Evolutionary conservation across 495 filamentous ascomycete genomes (phyloP).

Genomic region (Oidiodendron maius): DNA sequence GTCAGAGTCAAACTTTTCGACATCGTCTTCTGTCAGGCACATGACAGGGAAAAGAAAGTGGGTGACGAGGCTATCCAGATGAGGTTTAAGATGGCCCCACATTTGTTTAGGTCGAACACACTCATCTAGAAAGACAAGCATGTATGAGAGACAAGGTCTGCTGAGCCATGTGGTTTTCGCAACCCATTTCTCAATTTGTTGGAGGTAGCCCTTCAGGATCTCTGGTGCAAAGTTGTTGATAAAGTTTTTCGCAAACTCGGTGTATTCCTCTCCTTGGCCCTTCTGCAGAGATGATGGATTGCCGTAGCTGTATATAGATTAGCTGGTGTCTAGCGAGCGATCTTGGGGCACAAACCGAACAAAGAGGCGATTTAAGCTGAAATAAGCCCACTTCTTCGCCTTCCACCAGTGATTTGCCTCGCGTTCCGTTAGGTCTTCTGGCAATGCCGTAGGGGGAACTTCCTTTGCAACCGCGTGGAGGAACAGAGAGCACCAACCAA

Average conservation of each 20-base stretch:
- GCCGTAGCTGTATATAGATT: slow-evolving; percentile 61
- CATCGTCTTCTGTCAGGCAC: slow-evolving; percentile 86
- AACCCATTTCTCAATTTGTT: slow-evolving; percentile 95
- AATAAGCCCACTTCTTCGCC: slow-evolving; percentile 99
- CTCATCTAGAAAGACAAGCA: slow-evolving; percentile 88
- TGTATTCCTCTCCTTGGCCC: slow-evolving; percentile 62
- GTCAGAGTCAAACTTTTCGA: slow-evolving; percentile 89
- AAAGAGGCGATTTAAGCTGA: slow-evolving; percentile 91
- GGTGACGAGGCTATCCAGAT: slow-evolving; percentile 83
- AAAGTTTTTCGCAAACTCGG: slow-evolving; percentile 81
- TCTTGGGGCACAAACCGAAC: slow-evolving; percentile 65
- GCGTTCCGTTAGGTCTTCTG: slow-evolving; percentile 78
- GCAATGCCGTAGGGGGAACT: slow-evolving; percentile 69
- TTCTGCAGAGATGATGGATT: slow-evolving; percentile 68
- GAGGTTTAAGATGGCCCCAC: slow-evolving; percentile 90
- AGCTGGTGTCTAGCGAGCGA: slow-evolving; percentile 8
- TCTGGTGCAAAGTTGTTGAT: slow-evolving; percentile 88
- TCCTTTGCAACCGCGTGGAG: slow-evolving; percentile 81
- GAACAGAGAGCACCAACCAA: slow-evolving; percentile 94
- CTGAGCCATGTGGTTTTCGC: slow-evolving; percentile 91
- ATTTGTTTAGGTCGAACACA: slow-evolving; percentile 96
- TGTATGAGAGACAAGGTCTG: slow-evolving; percentile 87
- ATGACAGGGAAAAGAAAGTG: slow-evolving; percentile 94
- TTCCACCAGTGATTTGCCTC: slow-evolving; percentile 99
- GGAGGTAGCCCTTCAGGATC: slow-evolving; percentile 87